A percentile compares a stretch with the other conserved stretches of the same genome.
Evolutionary conservation across 2,329 filamentous ascomycete species (phyloP).

Genomic region (Metarhizium album): DNA sequence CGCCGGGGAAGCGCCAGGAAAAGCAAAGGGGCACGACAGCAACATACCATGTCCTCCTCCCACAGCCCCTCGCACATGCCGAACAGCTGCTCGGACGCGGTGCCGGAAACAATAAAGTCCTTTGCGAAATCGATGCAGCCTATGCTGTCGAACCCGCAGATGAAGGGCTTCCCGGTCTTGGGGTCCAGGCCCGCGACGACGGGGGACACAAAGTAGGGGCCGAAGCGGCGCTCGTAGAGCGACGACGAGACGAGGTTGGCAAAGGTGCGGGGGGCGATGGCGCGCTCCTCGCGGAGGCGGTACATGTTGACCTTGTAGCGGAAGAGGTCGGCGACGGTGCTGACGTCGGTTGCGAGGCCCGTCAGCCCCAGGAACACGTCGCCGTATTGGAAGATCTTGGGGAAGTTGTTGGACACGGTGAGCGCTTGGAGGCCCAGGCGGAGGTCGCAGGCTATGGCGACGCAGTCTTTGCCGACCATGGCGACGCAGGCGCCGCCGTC

Average conservation of each 20-base stretch:
- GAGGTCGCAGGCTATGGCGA: slow-evolving; percentile 97
- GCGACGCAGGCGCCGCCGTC: slow-evolving; percentile 91
- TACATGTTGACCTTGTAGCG: slow-evolving; percentile 99
- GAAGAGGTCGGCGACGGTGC: slow-evolving; percentile 91
- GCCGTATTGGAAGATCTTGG: slow-evolving; percentile 97
- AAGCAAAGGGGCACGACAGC: not conserved
- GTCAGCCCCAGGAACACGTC: slow-evolving; percentile 93
- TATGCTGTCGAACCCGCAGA: slow-evolving; percentile 98
- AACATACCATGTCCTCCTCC: slow-evolving; percentile 87
- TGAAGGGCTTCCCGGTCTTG: slow-evolving; percentile 90
- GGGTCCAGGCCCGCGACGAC: slow-evolving; percentile 92
- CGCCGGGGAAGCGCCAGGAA: too few relatives aligned
- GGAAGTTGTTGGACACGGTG: slow-evolving; percentile 99
- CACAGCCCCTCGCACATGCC: slow-evolving; percentile 97
- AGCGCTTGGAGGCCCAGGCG: slow-evolving; percentile 92
- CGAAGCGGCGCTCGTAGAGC: slow-evolving; percentile 92
- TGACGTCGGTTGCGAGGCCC: slow-evolving; percentile 90
- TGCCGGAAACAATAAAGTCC: slow-evolving; percentile 97
- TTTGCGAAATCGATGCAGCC: slow-evolving; percentile 99
- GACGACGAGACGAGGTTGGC: slow-evolving; percentile 87
- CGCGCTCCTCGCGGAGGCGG: slow-evolving; percentile 91
- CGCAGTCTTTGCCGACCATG: slow-evolving; percentile 99
- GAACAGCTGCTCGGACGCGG: slow-evolving; percentile 93
- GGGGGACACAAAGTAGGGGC: slow-evolving; percentile 90
- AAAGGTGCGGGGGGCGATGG: slow-evolving; percentile 89